Conservation (phyloP, 2,329 filamentous ascomycete species). For the Fusarium anguioides region DNA sequence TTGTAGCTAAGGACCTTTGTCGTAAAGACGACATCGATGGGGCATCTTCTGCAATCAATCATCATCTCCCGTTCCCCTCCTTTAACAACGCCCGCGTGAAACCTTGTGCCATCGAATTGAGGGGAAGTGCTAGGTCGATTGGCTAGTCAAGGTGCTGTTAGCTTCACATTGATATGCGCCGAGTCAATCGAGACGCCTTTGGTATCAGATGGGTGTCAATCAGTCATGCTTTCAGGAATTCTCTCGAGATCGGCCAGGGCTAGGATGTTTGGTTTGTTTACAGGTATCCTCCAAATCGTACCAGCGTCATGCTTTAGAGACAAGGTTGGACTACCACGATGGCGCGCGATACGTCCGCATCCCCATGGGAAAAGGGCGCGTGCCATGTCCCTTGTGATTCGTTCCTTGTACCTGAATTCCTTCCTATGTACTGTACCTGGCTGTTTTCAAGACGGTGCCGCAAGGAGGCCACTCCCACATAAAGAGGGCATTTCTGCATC, state of each 20-base stretch:
- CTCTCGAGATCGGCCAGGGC: constrained; percentile 7
- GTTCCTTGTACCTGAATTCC: constrained; percentile 27
- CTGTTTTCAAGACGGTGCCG: constrained; percentile 21
- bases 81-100: constrained; percentile 34
- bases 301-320: constrained; percentile 38
- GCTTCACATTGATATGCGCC: constrained; percentile 15
- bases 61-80: constrained; percentile 8
- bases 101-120: constrained; percentile 44
- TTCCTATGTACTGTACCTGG: constrained; percentile 38
- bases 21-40: constrained; percentile 5
- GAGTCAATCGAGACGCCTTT: constrained; percentile 30
- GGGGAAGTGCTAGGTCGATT: constrained; percentile 38
- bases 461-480: constrained; percentile 40
- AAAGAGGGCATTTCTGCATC: constrained; percentile 39
- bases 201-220: constrained; percentile 36
- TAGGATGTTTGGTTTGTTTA: constrained; percentile 1
- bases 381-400: constrained; percentile 38
- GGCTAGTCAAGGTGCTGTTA: constrained; percentile 16
- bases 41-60: constrained; percentile 14
- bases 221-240: constrained; percentile 13
- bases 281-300: constrained; percentile 35
- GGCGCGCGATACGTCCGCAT: constrained; percentile 24
- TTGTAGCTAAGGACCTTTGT: constrained; percentile 9
- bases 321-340: constrained; percentile 35
- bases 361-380: constrained; percentile 31